Base-by-base conservation (phyloP, 805 yeast genomes). In the Ogataea thermomethanolica region DNA sequence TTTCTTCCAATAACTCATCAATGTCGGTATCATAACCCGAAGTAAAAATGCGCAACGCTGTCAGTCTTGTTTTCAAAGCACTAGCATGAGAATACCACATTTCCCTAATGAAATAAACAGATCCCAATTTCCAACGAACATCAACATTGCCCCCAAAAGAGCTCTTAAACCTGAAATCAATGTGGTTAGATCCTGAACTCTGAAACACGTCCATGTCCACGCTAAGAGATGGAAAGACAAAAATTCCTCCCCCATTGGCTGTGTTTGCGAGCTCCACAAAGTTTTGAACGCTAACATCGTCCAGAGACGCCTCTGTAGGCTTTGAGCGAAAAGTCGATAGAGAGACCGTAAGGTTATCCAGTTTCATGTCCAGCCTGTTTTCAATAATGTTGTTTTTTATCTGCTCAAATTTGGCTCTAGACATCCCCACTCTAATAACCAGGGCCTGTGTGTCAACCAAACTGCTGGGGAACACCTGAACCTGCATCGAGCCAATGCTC, bases 111-210 rank as follows among this genome's bases (percentile, higher is more conserved):
- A 88, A 88, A 54, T 84, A 86, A 13, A 93, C 81, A 0, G 95
- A 82, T 0, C 98, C 97, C 22, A 93, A 65, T 58, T 93, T 93
- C 99, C 99, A 93, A 35, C 87, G 75, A 1, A 93, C 80, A 44
- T 88, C 95, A 28, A 93, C 93, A 11, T 87, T 79, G 21, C 96
- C 97, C 7, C 87, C 95, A 66, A 93, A 88, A 2, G 79, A 69
- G 35, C 93, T 79, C 33, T 71, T 71, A 59, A 76, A 93, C 1
- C 72, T 66, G 54, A 81, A 88, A 51, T 84, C 82, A 30, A 93
- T 74, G 4, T 69, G 46, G 31, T 75, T 73, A 12, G 75, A 69
- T 8, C 70, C 63, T 21, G 67, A 67, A 24, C 65, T 61, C 53
- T 87, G 90, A 67, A 77, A 75, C 0, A 95, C 79, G 34, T 79